These are phyloP conservation scores for Nannochloropsis salina DNA, from an alignment of 108 stramenopile genomes.

Conservation along the genomic window DNA sequence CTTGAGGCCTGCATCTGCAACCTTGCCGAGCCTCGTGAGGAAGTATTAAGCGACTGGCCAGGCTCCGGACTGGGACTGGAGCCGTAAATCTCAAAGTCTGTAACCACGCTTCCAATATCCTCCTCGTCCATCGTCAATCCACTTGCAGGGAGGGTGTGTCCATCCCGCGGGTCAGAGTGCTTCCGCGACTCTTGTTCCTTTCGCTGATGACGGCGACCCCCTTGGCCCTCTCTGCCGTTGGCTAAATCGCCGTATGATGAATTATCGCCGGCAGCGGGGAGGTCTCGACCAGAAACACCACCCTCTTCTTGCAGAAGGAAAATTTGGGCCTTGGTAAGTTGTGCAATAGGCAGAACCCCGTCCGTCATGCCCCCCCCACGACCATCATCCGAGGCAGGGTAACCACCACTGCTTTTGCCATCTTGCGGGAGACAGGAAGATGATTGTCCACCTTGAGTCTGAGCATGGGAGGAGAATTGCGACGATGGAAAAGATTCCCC, in stretches of 20 bases:
- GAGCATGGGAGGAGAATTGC: background rate
- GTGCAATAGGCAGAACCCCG: background rate
- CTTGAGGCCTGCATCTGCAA: background rate
- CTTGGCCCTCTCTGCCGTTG: background rate
- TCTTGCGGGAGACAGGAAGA: background rate
- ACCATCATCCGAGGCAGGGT: background rate
- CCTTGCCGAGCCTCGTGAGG: background rate
- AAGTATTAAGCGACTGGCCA: background rate
- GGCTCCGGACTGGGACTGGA: conserved; percentile 9
- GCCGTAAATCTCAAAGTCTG: background rate
- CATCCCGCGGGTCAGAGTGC: background rate
- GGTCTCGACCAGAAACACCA: background rate
- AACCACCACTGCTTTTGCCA: background rate
- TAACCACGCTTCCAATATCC: background rate
- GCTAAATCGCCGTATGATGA: no score
- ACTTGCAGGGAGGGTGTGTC: no score
- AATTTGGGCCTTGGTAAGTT: background rate
- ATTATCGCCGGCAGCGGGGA: no score
- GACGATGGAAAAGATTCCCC: background rate
- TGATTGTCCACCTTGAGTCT: background rate
- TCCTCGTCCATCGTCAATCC: background rate
- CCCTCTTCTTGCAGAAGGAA: background rate
- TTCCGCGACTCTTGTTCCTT: background rate
- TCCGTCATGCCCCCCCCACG: background rate
- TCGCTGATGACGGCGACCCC: background rate